phyloP scores from a whole-genome alignment of 148 eudicot species.

The Bassia scoparia region DNA sequence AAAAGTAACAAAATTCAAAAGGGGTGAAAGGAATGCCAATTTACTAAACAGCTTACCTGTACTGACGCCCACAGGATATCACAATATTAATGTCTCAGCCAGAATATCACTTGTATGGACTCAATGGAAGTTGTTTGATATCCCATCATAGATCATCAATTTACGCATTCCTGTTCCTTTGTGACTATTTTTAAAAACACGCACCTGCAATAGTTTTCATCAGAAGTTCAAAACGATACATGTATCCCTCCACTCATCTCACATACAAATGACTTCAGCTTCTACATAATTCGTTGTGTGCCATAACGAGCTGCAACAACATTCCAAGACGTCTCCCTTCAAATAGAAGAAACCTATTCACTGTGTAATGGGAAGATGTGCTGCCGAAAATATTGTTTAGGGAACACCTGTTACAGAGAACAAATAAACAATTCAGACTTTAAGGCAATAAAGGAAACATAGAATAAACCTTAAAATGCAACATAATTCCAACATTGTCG shows the following conservation, averaged over 20 bases:
- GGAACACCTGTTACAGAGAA: constrained; percentile 51
- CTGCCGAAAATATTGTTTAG: constrained; percentile 65
- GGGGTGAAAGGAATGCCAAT: not conserved
- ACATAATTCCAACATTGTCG: not conserved
- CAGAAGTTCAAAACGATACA: constrained; percentile 86
- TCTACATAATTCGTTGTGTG: constrained; percentile 44
- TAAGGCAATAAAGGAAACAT: not conserved
- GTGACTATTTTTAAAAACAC: constrained; percentile 46
- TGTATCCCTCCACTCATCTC: constrained; percentile 63
- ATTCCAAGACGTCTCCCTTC: constrained; percentile 63
- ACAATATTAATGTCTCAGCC: not conserved
- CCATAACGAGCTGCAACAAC: constrained; percentile 57
- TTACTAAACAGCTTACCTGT: not conserved
- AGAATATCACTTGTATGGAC: not conserved
- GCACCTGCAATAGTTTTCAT: constrained; percentile 60
- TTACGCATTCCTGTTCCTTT: constrained; percentile 26
- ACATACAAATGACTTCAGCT: constrained; percentile 79
- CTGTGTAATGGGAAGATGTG: constrained; percentile 57
- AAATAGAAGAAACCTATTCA: constrained; percentile 59
- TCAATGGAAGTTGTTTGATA: constrained; percentile 15
- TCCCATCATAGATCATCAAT: constrained; percentile 30
- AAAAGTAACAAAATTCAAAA: not conserved
- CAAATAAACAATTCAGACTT: not conserved
- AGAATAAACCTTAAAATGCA: not conserved
- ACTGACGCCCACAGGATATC: no score